Conservation (phyloP, 228 moss, liverwort and hornwort genomes). For the Sphagnum magellanicum region DNA sequence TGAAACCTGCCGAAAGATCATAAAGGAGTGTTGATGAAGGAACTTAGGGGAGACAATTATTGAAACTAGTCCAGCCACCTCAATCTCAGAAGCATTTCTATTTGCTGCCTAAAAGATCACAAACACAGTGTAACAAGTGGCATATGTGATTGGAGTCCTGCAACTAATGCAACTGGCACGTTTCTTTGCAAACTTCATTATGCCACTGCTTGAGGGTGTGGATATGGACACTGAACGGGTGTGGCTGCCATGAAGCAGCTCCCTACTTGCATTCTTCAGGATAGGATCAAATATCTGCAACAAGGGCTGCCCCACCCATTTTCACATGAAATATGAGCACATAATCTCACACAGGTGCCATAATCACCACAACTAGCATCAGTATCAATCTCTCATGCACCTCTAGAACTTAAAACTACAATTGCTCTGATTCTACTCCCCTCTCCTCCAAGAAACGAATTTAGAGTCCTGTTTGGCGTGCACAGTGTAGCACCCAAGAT, state of each 20-base stretch:
- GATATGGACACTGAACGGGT: slow-evolving; percentile 92
- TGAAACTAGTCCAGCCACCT: no score
- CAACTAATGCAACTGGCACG: slow-evolving; percentile 86
- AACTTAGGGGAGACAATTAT: no score
- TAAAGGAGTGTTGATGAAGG: no score
- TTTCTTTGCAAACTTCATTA: slow-evolving; percentile 98
- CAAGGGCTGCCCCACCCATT: slow-evolving; percentile 45
- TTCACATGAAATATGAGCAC: no score
- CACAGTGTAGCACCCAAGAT: not conserved
- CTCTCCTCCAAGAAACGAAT: not conserved
- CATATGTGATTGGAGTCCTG: slow-evolving; percentile 72
- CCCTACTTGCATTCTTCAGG: slow-evolving; percentile 92
- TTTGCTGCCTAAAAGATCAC: no score
- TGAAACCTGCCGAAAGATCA: no score
- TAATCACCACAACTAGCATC: no score
- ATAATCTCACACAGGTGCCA: no score
- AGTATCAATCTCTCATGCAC: no score
- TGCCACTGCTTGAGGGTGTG: slow-evolving; percentile 89
- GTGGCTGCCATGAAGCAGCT: slow-evolving; percentile 89
- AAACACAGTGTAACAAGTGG: no score
- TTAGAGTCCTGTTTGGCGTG: not conserved
- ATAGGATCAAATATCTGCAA: slow-evolving; percentile 94
- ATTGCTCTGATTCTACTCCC: not conserved
- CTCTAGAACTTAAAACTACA: no score
- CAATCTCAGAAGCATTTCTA: no score